Conservation (phyloP, 768 basidiomycete species). For the Gymnopilus junonius region DNA sequence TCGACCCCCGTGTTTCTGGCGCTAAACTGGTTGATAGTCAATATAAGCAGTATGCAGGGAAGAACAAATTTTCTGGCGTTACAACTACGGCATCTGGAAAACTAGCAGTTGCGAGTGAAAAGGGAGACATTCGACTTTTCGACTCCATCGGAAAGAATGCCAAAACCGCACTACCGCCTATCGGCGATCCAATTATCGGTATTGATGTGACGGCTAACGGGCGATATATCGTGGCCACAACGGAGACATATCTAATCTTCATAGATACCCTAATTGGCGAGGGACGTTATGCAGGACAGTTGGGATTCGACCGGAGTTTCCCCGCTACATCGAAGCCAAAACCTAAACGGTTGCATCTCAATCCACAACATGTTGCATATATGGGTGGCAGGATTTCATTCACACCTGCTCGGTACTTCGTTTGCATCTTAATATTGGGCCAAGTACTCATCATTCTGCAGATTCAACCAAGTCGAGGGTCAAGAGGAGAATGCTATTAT, state of each 20-base stretch:
- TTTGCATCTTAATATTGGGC: neutral
- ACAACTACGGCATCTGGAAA: slow-evolving; percentile 86
- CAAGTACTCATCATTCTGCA: slow-evolving; percentile 32
- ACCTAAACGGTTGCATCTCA: slow-evolving; percentile 85
- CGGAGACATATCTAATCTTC: slow-evolving; percentile 89
- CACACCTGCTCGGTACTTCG: slow-evolving; percentile 83
- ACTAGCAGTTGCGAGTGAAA: slow-evolving; percentile 92
- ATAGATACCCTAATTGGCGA: slow-evolving; percentile 96
- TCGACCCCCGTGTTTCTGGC: slow-evolving; percentile 94
- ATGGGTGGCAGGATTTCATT: slow-evolving; percentile 90
- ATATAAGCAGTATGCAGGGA: slow-evolving; percentile 94
- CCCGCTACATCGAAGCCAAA: slow-evolving; percentile 93
- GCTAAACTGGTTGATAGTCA: slow-evolving; percentile 93
- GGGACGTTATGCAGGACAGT: slow-evolving; percentile 78
- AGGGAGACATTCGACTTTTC: slow-evolving; percentile 95
- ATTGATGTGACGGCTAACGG: slow-evolving; percentile 95
- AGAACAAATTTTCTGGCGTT: slow-evolving; percentile 94
- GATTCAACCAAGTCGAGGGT: slow-evolving; percentile 91
- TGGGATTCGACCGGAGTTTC: slow-evolving; percentile 95
- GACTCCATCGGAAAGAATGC: slow-evolving; percentile 98
- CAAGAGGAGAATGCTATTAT: slow-evolving; percentile 94
- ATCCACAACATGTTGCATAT: slow-evolving; percentile 90
- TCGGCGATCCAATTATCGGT: slow-evolving; percentile 94
- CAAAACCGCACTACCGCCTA: slow-evolving; percentile 94
- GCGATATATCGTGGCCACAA: slow-evolving; percentile 94